Conservation (phyloP, 2,329 filamentous ascomycete species). For the Graphium sp. region DNA sequence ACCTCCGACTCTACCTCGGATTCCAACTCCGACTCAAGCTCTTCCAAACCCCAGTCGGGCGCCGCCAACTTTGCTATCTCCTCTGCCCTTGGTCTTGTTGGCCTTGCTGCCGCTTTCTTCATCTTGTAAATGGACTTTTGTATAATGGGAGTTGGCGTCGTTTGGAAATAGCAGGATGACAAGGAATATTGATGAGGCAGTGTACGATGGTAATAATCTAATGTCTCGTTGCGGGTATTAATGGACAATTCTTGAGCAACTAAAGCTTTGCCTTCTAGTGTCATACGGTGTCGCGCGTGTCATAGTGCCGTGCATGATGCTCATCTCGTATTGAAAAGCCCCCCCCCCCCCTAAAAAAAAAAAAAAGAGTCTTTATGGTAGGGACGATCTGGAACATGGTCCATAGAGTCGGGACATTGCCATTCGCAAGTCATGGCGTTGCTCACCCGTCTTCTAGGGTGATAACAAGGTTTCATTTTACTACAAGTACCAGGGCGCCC, state of each 20-base stretch:
- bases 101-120: conserved; percentile 29
- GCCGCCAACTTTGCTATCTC: conserved; percentile 19
- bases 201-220: not conserved
- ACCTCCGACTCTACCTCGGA: conserved; percentile 10
- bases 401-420: too few relatives aligned
- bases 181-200: not conserved
- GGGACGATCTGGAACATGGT: too few relatives aligned
- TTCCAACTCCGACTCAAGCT: conserved; percentile 9
- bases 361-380: too few relatives aligned
- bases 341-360: too few relatives aligned
- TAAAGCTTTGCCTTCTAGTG: not conserved
- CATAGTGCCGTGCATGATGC: too few relatives aligned
- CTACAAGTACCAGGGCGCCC: too few relatives aligned
- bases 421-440: too few relatives aligned
- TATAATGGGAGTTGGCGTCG: not conserved
- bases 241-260: not conserved
- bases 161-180: not conserved
- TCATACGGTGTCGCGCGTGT: too few relatives aligned
- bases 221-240: conserved; percentile 1
- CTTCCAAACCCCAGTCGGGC: conserved; percentile 13
- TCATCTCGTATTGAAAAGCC: too few relatives aligned
- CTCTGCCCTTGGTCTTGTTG: conserved; percentile 24
- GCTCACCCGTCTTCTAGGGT: too few relatives aligned
- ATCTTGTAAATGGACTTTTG: conserved; percentile 22
- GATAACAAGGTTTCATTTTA: too few relatives aligned